Evolutionary conservation across 768 basidiomycete species (phyloP), one percentile per base, ranked within the genome.

Genomic region (Nidularia sp.): DNA sequence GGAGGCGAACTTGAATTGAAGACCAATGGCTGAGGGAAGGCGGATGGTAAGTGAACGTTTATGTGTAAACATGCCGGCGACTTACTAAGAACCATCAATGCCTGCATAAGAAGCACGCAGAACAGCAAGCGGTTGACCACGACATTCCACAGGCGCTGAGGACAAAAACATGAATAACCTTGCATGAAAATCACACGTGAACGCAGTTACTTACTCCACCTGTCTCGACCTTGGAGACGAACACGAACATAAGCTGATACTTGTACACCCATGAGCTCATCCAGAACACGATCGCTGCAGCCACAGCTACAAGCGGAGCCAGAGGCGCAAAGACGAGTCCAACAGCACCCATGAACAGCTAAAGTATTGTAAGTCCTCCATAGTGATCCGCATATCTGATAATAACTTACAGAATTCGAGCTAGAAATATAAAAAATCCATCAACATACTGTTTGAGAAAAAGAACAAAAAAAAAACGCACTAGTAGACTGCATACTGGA

Each of bases 221-320:
- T 48, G 87, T 91, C 70, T 99, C 97, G 10, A 93, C 89, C 55
- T 85, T 85, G 5, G 93, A 85, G 46, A 92, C 73, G 64, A 80
- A 95, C 52, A 96, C 92, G 66, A 96, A 98, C 85, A 98, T 93
- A 47, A 98, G 75, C 73, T 95, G 90, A 62, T 98, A 98, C 71
- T 98, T 99, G 77, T 95, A 93, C 18, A 92, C 89, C 77, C 84
- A 84, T 4, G 86, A 88, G 55, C 83, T 83, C 61, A 88, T 72
- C 90, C 93, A 98, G 66, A 94, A 90, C 18, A 97, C 92, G 33
- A 88, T 65, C 2, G 86, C 86, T 9, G 85, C 92, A 13, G 89
- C 90, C 29, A 94, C 76, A 6, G 79, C 80, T 12, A 99, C 94
- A 32, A 98, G 70, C 1, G 97, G 97, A 0, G 96, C 95, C 5